A percentile compares a stretch with the other conserved stretches of the same genome.
Evolutionary conservation across 1,284 basidiomycete species (phyloP).

Genomic region (Meira nashicola): DNA sequence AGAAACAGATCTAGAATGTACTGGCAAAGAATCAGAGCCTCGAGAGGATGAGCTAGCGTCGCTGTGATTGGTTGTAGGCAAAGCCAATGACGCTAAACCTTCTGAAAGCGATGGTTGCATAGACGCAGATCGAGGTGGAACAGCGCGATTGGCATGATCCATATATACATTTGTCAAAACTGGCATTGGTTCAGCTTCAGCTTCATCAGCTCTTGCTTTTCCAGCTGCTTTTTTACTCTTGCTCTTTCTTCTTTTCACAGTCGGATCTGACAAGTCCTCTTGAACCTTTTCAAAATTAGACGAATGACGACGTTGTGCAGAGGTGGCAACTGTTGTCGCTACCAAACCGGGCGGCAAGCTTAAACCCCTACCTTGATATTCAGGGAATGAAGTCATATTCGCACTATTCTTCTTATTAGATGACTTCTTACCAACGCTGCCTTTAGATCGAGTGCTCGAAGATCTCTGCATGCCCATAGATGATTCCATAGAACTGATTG

Average conservation of each 20-base stretch:
- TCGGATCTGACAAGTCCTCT: neutral
- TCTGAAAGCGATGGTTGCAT: too few relatives aligned
- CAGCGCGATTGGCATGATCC: too few relatives aligned
- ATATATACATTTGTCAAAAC: too few relatives aligned
- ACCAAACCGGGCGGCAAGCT: slow-evolving; percentile 35
- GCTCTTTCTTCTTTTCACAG: slow-evolving; percentile 10
- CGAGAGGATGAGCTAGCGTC: slow-evolving; percentile 4
- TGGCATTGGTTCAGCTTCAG: neutral
- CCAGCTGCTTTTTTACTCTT: slow-evolving; percentile 1
- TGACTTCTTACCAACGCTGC: neutral
- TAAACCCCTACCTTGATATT: slow-evolving; percentile 38
- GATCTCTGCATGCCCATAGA: neutral
- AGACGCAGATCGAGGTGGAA: too few relatives aligned
- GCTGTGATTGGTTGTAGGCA: neutral
- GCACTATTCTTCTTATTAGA: neutral
- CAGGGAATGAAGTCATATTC: neutral
- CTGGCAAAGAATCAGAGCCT: slow-evolving; percentile 3
- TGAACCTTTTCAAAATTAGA: neutral
- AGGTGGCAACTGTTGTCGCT: slow-evolving; percentile 36
- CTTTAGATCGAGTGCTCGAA: neutral
- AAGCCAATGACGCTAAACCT: too few relatives aligned
- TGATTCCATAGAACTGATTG: neutral
- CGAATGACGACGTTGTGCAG: slow-evolving; percentile 8
- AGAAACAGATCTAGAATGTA: neutral
- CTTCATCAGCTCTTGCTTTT: neutral